Evolutionary conservation across 2,329 filamentous ascomycete species (phyloP), one percentile per base, ranked within the genome.

Genomic region (Fusarium buxicola): DNA sequence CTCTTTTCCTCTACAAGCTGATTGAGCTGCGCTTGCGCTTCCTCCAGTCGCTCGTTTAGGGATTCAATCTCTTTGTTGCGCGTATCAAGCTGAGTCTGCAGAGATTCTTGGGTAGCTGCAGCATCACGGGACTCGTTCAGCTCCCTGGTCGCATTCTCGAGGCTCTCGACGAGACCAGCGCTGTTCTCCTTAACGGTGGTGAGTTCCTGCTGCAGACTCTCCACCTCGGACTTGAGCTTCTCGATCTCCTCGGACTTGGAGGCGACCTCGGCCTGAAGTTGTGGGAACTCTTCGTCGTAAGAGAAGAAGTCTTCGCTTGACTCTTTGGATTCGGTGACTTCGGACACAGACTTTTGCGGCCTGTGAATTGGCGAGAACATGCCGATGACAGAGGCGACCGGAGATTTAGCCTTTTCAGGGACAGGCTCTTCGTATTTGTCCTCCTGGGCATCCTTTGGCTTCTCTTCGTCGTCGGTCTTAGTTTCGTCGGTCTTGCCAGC

Each of bases 201-300:
- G 5, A 97, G 81, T 67, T 96, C 91, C 4, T 85, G 81, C 74
- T 89, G 88, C 18, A 97, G 79, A 2, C 79, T 82, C 16, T 85
- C 81, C 25, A 96, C 86, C 68, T 95, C 87, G 4, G 81, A 77
- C 65, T 89, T 89, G 12, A 98, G 84, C 40, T 82, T 84, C 48
- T 87, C 84, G 32, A 95, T 87, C 74, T 94, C 89, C 36, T 86
- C 84, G 10, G 89, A 81, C 69, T 90, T 91, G 54, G 88, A 84
- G 47, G 88, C 83, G 4, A 95, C 75, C 66, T 95, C 90, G 2
- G 85, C 83, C 70, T 96, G 90, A n/a, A 97, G 78, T 50, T 91
- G 87, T 4, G 92, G 91, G 12, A 96, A 82, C 76, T 98, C 94
- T 46, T 90, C 89, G 56, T 98, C 94, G 69, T 93, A 96, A 0